Conservation (phyloP, 2,329 filamentous ascomycete species). For the Diatrype stigma region DNA sequence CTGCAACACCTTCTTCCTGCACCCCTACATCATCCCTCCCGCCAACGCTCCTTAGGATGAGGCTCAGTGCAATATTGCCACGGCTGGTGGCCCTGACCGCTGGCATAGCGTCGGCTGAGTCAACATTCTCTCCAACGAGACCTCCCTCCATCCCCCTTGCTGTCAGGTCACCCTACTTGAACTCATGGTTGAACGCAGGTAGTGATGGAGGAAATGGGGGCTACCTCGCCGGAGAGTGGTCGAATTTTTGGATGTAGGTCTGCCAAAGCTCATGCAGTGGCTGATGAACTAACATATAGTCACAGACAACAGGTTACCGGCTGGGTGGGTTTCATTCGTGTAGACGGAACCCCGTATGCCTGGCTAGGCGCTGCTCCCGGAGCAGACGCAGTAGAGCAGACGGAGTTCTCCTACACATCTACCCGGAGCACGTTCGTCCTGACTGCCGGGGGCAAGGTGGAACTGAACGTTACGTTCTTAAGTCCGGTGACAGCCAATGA, state of each 20-base stretch:
- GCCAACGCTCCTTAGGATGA: slow-evolving; percentile 20
- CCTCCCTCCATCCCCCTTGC: slow-evolving; percentile 68
- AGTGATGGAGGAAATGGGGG: slow-evolving; percentile 60
- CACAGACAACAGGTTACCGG: slow-evolving; percentile 51
- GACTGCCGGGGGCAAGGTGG: slow-evolving; percentile 56
- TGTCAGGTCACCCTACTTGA: slow-evolving; percentile 72
- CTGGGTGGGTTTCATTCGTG: slow-evolving; percentile 66
- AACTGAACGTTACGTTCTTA: slow-evolving; percentile 65
- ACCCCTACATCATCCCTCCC: background rate
- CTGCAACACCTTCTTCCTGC: background rate
- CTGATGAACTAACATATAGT: slow-evolving; percentile 11
- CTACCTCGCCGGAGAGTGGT: slow-evolving; percentile 65
- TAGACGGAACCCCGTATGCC: slow-evolving; percentile 60
- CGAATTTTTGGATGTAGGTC: slow-evolving; percentile 62
- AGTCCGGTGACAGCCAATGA: slow-evolving; percentile 67
- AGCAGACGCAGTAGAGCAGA: slow-evolving; percentile 52
- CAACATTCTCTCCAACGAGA: slow-evolving; percentile 59
- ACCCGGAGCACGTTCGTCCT: slow-evolving; percentile 68
- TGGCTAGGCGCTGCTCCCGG: slow-evolving; percentile 62
- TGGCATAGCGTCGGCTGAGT: slow-evolving; percentile 30
- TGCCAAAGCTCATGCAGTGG: background rate
- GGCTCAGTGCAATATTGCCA: slow-evolving; percentile 20
- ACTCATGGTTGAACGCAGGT: slow-evolving; percentile 62
- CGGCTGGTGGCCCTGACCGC: slow-evolving; percentile 25
- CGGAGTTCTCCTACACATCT: slow-evolving; percentile 64